Evolutionary conservation across 2,329 filamentous ascomycete species (phyloP).

Genomic region (Talaromyces marneffei): DNA sequence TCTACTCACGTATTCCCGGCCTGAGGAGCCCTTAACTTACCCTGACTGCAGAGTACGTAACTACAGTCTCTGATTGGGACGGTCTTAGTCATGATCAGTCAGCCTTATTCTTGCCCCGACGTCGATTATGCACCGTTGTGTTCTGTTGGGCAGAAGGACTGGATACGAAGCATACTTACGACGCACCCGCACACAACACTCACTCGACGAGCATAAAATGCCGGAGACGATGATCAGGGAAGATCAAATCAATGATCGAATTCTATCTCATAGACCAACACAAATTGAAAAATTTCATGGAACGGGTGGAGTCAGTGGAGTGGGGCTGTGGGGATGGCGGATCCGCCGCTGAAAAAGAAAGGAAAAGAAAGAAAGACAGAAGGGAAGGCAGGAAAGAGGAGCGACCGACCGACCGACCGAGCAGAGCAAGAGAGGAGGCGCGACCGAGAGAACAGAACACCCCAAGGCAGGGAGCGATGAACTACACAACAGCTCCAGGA

Average conservation of each 20-base stretch:
- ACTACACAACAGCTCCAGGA: background rate
- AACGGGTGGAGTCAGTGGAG: background rate
- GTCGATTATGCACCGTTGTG: background rate
- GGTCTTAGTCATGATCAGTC: constrained; percentile 2
- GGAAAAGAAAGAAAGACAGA: background rate
- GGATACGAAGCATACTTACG: background rate
- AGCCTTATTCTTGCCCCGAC: background rate
- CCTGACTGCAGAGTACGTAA: no score
- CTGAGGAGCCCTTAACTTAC: no score
- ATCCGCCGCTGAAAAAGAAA: background rate
- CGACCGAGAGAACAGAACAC: background rate
- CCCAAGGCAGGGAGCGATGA: background rate
- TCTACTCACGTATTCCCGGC: background rate
- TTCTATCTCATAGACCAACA: background rate
- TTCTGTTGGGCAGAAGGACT: background rate
- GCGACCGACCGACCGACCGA: background rate
- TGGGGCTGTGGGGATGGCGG: background rate
- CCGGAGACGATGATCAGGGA: background rate
- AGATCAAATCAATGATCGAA: background rate
- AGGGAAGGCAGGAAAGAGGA: background rate
- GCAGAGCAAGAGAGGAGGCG: background rate
- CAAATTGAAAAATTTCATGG: background rate
- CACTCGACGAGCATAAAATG: background rate
- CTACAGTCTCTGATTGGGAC: background rate
- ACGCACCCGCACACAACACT: no score